Base-by-base conservation (phyloP, 2,329 filamentous ascomycete genomes). In the Thelonectria olida region DNA sequence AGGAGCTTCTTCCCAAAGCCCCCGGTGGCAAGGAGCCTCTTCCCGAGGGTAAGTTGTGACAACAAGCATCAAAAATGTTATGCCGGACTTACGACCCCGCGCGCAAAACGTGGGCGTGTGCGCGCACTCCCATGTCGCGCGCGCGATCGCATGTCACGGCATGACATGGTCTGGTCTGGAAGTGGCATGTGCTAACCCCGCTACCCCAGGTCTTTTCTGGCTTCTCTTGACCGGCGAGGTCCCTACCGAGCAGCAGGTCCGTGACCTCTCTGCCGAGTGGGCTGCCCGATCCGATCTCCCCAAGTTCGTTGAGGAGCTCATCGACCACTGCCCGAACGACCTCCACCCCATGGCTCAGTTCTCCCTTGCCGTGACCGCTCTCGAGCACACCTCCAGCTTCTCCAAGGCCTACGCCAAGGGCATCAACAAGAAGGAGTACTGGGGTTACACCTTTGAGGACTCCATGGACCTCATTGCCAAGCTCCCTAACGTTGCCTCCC, bases 281-380 rank as follows among this genome's bases (percentile, higher is more conserved):
- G 96, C 96, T 79, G 96, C 96, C 78, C 94, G 96, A 76, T 93
- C 96, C 82, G 93, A 96, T 76, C 85, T 99, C 72, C 96, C 96
- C 84, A 97, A 97, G 85, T 98, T 97, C 84, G 88, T 99, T 77
- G 94, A 97, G 87, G 96, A 99, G 86, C 91, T 99, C 80, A 97
- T 99, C 84, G 96, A 99, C 90, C 93, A 96, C 86, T 98, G 95
- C 92, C 96, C 96, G 74, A 96, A 87, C 84, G 93, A 97, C 82
- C 92, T 99, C 73, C 96, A 99, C 89, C 96, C 96, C 80, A 99
- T 99, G 96, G 95, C 96, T 67, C 96, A 99, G 85, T 96, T 99
- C 88, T 98, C 96, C 62, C 86, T 99, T 75, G 96, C 96, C 76
- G 93, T 99, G 75, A 97, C 92, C 73, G 96, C 96, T 77, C 94